phyloP scores from a whole-genome alignment of 1,284 basidiomycete species.

The Rhodotorula sp. region DNA sequence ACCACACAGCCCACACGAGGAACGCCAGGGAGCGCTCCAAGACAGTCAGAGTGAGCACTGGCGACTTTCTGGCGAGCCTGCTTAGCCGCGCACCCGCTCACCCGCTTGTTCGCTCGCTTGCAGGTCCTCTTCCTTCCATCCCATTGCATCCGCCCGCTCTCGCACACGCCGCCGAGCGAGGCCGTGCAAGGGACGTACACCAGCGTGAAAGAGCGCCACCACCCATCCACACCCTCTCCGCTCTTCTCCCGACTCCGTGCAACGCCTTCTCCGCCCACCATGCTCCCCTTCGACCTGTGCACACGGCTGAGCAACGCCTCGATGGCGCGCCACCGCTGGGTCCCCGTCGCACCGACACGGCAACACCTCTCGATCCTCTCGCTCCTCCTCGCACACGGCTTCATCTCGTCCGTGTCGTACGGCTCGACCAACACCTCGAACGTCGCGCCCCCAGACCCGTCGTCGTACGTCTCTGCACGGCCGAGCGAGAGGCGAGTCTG shows the following conservation, averaged over 20 bases:
- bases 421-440: slow-evolving; percentile 66
- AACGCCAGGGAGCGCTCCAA: too few relatives aligned
- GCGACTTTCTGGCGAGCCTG: too few relatives aligned
- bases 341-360: slow-evolving; percentile 72
- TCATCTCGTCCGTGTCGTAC: slow-evolving; percentile 73
- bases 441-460: slow-evolving; percentile 51
- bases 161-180: too few relatives aligned
- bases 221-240: not conserved
- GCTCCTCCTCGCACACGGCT: slow-evolving; percentile 81
- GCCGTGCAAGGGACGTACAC: too few relatives aligned
- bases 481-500: slow-evolving; percentile 61
- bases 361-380: slow-evolving; percentile 79
- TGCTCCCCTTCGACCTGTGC: slow-evolving; percentile 70
- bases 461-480: slow-evolving; percentile 58
- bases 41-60: too few relatives aligned
- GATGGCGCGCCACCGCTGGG: slow-evolving; percentile 68
- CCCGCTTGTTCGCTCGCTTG: too few relatives aligned
- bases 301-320: slow-evolving; percentile 84
- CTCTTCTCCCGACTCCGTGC: not conserved
- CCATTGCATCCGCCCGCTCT: too few relatives aligned
- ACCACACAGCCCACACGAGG: too few relatives aligned
- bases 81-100: too few relatives aligned
- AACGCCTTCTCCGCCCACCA: slow-evolving; percentile 17
- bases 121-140: too few relatives aligned
- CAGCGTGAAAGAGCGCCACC: too few relatives aligned